A percentile compares a stretch with the other conserved stretches of the same genome.
phyloP scores from a whole-genome alignment of 1,139 yeast genomes.

The Geotrichum australiense region DNA sequence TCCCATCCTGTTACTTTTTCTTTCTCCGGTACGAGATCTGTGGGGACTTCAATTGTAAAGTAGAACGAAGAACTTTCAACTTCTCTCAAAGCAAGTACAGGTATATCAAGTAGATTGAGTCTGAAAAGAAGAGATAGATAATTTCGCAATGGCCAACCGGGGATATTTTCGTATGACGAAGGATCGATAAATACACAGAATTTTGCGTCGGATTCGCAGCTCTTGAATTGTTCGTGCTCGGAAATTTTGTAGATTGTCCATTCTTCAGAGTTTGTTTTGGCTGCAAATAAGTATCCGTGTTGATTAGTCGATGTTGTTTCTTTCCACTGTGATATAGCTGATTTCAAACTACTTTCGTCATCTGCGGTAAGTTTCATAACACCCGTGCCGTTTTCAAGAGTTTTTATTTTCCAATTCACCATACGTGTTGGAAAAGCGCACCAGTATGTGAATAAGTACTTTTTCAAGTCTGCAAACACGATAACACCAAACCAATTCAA shows the following conservation, averaged over 20 bases:
- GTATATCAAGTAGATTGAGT: slow-evolving; percentile 13
- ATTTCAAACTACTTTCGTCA: not conserved
- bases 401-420: slow-evolving; percentile 19
- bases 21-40: not conserved
- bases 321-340: slow-evolving; percentile 20
- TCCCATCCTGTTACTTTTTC: slow-evolving; percentile 79
- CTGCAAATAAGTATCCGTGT: slow-evolving; percentile 31
- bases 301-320: slow-evolving; percentile 15
- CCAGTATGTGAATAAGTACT: slow-evolving; percentile 86
- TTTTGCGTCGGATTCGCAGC: slow-evolving; percentile 22
- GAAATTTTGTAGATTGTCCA: slow-evolving; percentile 30
- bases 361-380: not conserved
- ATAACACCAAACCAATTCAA: slow-evolving; percentile 51
- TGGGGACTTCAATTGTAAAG: slow-evolving; percentile 2
- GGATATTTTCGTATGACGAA: slow-evolving; percentile 41
- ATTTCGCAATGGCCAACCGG: slow-evolving; percentile 63
- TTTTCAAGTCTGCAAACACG: slow-evolving; percentile 81
- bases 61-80: slow-evolving; percentile 7
- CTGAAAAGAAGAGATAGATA: slow-evolving; percentile 42
- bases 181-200: slow-evolving; percentile 49
- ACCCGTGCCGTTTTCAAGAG: not conserved
- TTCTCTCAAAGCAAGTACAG: slow-evolving; percentile 28
- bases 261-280: slow-evolving; percentile 19
- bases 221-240: slow-evolving; percentile 26
- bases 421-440: slow-evolving; percentile 64